Evolutionary conservation across 371 early-diverging fungal genomes (phyloP), one percentile per base, ranked within the genome.

Genomic region (Saksenaea vasiformis): DNA sequence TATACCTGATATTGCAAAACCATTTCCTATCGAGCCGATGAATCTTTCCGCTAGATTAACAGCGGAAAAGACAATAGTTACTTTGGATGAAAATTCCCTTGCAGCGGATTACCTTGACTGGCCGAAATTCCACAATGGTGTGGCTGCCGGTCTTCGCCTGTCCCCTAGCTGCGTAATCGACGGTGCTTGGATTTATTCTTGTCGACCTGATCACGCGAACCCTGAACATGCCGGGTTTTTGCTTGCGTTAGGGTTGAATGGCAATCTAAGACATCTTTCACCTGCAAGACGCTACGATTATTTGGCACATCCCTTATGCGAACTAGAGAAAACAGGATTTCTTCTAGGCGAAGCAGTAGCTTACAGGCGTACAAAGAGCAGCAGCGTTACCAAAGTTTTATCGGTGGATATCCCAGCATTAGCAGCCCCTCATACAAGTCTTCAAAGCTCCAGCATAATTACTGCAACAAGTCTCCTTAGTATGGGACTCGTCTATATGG

Each of bases 101-200:
- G 73, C 74, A 1, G 66, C 78, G 3, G 87, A 90, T 3, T 67
- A 77, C 3, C 38, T 81, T 2, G 79, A 85, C 34, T 96, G 96
- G 97, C 91, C 95, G 0, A 74, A 84, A 7, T 95, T 96, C 64
- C 95, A 96, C 71, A 86, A 89, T 55, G 97, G 96, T 0, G 94
- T 92, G 0, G 90, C 94, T 17, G 83, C 90, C 0, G 95, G 91
- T 4, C 78, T 95, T 5, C 77, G 88, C 5, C 84, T 95, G 0
- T 81, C 86, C 1, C 80, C 85, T 0, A 79, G 80, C 14, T 77
- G 82, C 59, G 77, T 77, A 8, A 76, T 92, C 8, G 82, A 78
- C 14, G 83, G 82, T 9, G 86, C 90, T 5, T 96, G 97, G 97
- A 90, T 96, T 54, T 87, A 87, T 66, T 92, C 90, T 62, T 47